Evolutionary conservation across 345 rosid species (phyloP), one percentile per base, ranked within the genome.

Genomic region (Cardiospermum halicacabum): DNA sequence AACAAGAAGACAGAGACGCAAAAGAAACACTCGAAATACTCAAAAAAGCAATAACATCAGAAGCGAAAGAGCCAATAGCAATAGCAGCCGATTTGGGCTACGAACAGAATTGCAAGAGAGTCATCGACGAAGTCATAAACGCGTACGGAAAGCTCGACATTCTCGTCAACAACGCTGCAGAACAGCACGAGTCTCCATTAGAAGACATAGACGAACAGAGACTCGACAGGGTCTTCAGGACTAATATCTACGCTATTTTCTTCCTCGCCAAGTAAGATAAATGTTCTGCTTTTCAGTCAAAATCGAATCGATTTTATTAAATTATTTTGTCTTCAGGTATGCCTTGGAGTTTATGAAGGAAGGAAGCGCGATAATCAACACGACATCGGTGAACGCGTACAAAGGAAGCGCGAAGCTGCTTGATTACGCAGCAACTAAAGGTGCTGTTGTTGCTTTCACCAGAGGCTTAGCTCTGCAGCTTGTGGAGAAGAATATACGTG

Each of bases 181-280:
- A 82, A 73, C 93, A 92, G 68, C 64, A 84, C 25, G 72, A 81
- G 76, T 27, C 7, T 58, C 55, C 82, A 0, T 72, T 85, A 1
- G 92, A 92, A 50, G 95, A 87, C 19, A 85, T 87, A 7, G 88
- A 89, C n/a, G 95, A 87, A 59, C 60, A 59, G 0, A 85, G 86
- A 74, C 89, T 84, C 3, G 88, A 82, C 51, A 77, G 89, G 47
- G 91, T 87, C 42, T 87, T 92, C 32, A 76, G 89, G 45, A 87
- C 89, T 7, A 89, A 85, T 56, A 77, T 87, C 58, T 92, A 82
- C 82, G 79, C 95, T 0, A 77, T 81, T 64, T 82, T 85, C 74
- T 87, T 85, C 75, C 61, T 76, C 68, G 59, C 63, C 26, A 81
- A 82, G 96, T 83, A 56, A 0, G 28, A 4, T 8, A n/a, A n/a